phyloP scores from a whole-genome alignment of 768 basidiomycete genomes.

The Agrocybe chaxingu region DNA sequence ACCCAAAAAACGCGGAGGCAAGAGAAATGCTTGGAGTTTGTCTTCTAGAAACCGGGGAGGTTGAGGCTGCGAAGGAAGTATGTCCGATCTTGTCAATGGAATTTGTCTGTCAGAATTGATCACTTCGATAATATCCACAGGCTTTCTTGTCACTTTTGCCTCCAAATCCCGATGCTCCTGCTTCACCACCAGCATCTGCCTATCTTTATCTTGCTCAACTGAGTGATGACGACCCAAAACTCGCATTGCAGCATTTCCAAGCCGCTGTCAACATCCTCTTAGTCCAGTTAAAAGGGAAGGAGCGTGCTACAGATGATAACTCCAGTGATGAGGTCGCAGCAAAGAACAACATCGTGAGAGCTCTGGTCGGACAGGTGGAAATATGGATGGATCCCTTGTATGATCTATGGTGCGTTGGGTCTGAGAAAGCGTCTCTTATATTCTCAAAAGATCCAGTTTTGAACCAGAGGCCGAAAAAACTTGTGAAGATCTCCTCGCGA shows the following conservation, averaged over 20 bases:
- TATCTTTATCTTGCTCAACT: slow-evolving; percentile 90
- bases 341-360: slow-evolving; percentile 68
- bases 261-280: slow-evolving; percentile 73
- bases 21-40: slow-evolving; percentile 80
- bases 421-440: not conserved
- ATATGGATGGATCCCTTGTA: slow-evolving; percentile 94
- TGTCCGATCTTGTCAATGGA: slow-evolving; percentile 10
- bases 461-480: slow-evolving; percentile 78
- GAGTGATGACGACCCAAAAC: slow-evolving; percentile 69
- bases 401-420: slow-evolving; percentile 70
- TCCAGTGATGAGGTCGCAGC: slow-evolving; percentile 54
- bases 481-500: slow-evolving; percentile 72
- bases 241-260: slow-evolving; percentile 73
- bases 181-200: slow-evolving; percentile 70
- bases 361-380: slow-evolving; percentile 86
- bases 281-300: slow-evolving; percentile 73
- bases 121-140: slow-evolving; percentile 29
- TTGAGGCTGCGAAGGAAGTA: slow-evolving; percentile 69
- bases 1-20: slow-evolving; percentile 62
- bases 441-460: slow-evolving; percentile 45
- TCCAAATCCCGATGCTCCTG: slow-evolving; percentile 55
- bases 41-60: slow-evolving; percentile 75
- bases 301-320: slow-evolving; percentile 40
- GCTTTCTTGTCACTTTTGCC: slow-evolving; percentile 61
- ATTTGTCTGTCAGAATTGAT: not conserved